Evolutionary conservation across 345 rosid genomes (phyloP).

Genomic region (Boechera stricta): DNA sequence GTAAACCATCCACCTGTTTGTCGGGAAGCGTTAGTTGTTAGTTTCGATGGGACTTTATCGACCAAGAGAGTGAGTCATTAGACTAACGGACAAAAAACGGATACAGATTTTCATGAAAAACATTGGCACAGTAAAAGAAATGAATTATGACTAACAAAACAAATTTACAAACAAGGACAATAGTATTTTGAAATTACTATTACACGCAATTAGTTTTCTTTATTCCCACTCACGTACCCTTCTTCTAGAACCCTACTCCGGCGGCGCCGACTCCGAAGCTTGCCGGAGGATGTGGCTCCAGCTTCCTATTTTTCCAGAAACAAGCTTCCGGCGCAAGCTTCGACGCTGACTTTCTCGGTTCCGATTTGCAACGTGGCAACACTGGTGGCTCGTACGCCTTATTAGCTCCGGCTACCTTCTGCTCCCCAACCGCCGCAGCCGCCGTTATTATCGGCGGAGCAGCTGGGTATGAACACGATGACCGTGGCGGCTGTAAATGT

Average conservation of each 20-base stretch:
- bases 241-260: slow-evolving; percentile 68
- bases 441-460: slow-evolving; percentile 53
- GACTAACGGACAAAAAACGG: slow-evolving; percentile 37
- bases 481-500: slow-evolving; percentile 69
- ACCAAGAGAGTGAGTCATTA: slow-evolving; percentile 41
- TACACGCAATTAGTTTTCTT: slow-evolving; percentile 36
- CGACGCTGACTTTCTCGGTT: slow-evolving; percentile 74
- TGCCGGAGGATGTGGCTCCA: slow-evolving; percentile 75
- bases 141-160: slow-evolving; percentile 40
- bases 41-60: slow-evolving; percentile 43
- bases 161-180: slow-evolving; percentile 50
- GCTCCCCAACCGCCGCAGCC: slow-evolving; percentile 56
- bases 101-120: slow-evolving; percentile 30
- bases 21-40: slow-evolving; percentile 41
- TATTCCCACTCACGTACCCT: slow-evolving; percentile 21
- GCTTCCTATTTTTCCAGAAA: slow-evolving; percentile 90
- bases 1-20: slow-evolving; percentile 13
- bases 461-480: slow-evolving; percentile 81
- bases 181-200: slow-evolving; percentile 35
- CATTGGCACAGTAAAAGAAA: slow-evolving; percentile 34
- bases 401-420: slow-evolving; percentile 56
- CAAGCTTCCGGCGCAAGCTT: slow-evolving; percentile 79
- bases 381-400: slow-evolving; percentile 68
- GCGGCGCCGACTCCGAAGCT: slow-evolving; percentile 71
- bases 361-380: slow-evolving; percentile 90